Evolutionary conservation across 805 yeast species (phyloP), one percentile per base, ranked within the genome.

Genomic region (Candida nanaspora): DNA sequence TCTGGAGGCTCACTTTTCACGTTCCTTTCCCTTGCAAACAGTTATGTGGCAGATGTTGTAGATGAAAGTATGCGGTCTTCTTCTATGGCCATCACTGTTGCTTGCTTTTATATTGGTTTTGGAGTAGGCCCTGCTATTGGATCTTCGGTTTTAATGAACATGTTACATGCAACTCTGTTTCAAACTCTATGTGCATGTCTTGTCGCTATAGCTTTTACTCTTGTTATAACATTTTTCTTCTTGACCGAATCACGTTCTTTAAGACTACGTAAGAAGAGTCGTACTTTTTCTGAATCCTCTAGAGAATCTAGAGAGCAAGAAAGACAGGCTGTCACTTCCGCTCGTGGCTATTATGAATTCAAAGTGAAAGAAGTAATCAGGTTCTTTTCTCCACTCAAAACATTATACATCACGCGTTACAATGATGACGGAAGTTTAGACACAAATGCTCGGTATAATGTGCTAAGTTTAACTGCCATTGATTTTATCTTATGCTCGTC

Each of bases 11-110:
- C 87, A 0, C 38, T 72, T 8, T 59, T 76, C 44, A 69, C 80
- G 6, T 50, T 80, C 27, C 51, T 82, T 38, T 75, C 82, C 9
- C 61, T 82, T 25, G 63, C 77, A 11, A 80, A 80, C 53, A 76
- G 89, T 44, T 87, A 86, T 53, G 69, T 84, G 15, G 68, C 86
- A 4, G 96, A 87, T 61, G 77, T 86, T 31, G 80, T 79, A 6
- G 81, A 78, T 18, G 72, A 85, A 1, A 69, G 66, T 27, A 68
- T 74, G 41, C 63, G 95, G 45, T 71, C 77, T 20, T 69, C 73
- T 40, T 66, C 72, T 18, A 63, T 85, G 47, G 86, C 89, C 11
- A 61, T 76, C 23, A 62, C 74, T 21, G 65, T 73, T 54, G 85
- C 89, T 10, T 59, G 74, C 15, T 59, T 82, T 38, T 80, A 74